A percentile compares a stretch with the other conserved stretches of the same genome.
These are phyloP conservation scores for Boletus sp. DNA, from an alignment of 768 basidiomycete genomes.

Conservation along the genomic window DNA sequence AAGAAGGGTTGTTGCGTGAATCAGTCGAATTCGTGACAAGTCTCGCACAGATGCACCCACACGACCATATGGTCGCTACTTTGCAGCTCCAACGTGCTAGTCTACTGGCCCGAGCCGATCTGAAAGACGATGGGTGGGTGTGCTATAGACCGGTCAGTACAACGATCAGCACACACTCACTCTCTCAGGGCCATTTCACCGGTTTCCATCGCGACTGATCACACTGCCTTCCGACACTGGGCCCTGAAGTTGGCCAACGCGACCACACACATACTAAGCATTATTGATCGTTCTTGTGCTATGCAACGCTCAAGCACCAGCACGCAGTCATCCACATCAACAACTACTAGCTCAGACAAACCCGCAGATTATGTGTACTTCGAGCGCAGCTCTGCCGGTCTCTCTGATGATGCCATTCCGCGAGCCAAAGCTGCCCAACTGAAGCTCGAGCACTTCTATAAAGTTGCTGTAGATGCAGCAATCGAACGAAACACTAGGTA, in stretches of 20 bases:
- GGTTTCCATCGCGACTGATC: constrained; percentile 18
- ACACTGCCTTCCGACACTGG: background rate
- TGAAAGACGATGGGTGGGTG: background rate
- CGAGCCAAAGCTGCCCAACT: constrained; percentile 89
- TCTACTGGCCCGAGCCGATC: too few species aligned
- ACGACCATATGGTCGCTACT: background rate
- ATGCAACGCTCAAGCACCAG: constrained; percentile 33
- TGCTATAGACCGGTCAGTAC: background rate
- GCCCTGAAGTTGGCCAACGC: background rate
- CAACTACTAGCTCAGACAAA: constrained; percentile 32
- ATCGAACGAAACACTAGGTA: constrained; percentile 92
- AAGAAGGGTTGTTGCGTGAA: background rate
- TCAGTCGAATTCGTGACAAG: too few species aligned
- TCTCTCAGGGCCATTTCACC: background rate
- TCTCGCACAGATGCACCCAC: background rate
- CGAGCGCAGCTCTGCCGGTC: constrained; percentile 69
- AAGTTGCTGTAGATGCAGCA: constrained; percentile 92
- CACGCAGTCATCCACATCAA: constrained; percentile 26
- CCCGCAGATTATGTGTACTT: constrained; percentile 87
- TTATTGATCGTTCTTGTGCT: background rate
- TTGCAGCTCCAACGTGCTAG: too few species aligned
- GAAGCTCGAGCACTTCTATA: constrained; percentile 96
- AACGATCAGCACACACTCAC: background rate
- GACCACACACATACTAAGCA: background rate
- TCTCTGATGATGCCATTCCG: constrained; percentile 78